Base-by-base conservation (phyloP, 257 asterid genomes). In the Thymus quinquecostatus region DNA sequence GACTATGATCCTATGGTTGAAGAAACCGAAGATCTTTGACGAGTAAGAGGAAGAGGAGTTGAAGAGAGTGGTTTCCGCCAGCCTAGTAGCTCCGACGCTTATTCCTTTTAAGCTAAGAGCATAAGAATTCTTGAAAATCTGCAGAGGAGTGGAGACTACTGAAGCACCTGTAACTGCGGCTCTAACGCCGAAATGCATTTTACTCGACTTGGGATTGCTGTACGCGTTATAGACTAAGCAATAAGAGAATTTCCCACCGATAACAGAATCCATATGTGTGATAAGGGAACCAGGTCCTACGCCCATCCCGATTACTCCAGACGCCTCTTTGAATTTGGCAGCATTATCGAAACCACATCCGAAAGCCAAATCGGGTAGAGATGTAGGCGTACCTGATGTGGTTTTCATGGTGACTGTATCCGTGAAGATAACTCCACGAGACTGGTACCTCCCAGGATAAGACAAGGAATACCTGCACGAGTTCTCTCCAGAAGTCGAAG, bases 281-380 rank as follows among this genome's bases (percentile, higher is more conserved):
- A 86, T 40, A 3, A 88, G 76, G 8, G 89, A 84, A 41, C 36
- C 43, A 0, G 66, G 62, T 5, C 82, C 79, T 5, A 32, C 61
- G 7, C 86, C 89, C 2, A 84, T 81, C 29, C 96, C 88, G 3
- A 88, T 76, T 0, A 86, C 66, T 8, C 96, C 90, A 6, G 84
- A 72, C 9, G 74, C 62, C 51, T 30, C 40, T 2, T 75, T 70
- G 43, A 61, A 76, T 3, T 2, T 7, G 28, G 79, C 80, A 36
- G 0, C 1, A 41, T 82, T 82, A 3, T 69, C 60, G 34, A 65
- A 51, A 36, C 86, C 90, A 56, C 96, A 83, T 5, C 92, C 90
- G 14, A 88, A 84, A 68, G 70, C 49, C 12, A 83, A 66, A 10
- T 74, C 32, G 0, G 61, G 73, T 50, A 71, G 57, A 8, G 88